Conservation (phyloP, 208 protist genomes). For the Tritrichomonas foetus region DNA sequence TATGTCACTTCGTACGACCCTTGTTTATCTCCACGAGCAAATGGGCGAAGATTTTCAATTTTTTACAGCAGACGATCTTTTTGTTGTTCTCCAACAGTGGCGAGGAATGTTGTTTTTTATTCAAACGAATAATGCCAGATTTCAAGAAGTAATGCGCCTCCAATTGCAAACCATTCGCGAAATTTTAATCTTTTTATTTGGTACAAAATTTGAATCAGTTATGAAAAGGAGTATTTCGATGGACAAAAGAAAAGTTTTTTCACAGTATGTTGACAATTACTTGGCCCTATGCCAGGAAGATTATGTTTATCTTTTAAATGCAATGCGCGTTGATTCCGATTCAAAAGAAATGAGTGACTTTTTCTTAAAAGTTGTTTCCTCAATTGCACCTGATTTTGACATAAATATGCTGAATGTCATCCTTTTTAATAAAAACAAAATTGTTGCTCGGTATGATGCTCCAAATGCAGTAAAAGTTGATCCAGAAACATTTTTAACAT, state of each 20-base stretch:
- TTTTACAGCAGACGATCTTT: conserved; percentile 21
- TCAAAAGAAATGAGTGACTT: background rate
- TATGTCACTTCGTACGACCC: background rate
- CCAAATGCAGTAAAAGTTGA: background rate
- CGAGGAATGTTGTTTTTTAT: conserved; percentile 2
- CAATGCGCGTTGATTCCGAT: background rate
- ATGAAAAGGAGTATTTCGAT: conserved; percentile 26
- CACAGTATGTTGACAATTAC: background rate
- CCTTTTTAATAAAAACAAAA: background rate
- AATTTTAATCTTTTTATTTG: conserved; percentile 19
- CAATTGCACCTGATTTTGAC: background rate
- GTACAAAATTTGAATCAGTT: conserved; percentile 17
- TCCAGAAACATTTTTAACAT: background rate
- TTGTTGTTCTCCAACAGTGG: conserved; percentile 30
- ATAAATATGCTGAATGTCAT: background rate
- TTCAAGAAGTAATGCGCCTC: background rate
- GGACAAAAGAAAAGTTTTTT: background rate
- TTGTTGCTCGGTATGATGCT: background rate
- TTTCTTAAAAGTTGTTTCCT: background rate
- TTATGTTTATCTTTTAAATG: background rate
- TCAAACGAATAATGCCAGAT: background rate
- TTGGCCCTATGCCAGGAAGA: background rate
- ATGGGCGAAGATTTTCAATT: conserved; percentile 34
- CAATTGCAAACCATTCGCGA: background rate
- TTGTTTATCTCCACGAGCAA: background rate